These are phyloP conservation scores for Aegilops longissima DNA, from an alignment of 176 grass and related monocot genomes.

Conservation along the genomic window DNA sequence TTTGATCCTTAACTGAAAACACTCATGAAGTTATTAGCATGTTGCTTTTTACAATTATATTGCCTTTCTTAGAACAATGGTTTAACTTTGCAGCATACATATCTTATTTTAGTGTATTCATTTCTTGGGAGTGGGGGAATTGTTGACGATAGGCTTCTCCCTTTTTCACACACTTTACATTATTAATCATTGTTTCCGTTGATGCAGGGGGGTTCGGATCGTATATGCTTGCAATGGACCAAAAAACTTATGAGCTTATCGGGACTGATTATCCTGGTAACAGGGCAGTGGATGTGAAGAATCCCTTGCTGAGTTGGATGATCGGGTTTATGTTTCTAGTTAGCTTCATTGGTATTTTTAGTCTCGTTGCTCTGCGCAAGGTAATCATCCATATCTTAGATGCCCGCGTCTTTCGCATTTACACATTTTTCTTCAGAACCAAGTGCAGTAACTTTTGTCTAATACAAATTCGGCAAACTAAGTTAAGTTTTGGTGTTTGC, in stretches of 20 bases:
- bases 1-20: no score
- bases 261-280: constrained; percentile 86
- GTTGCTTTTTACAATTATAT: neutral
- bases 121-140: neutral
- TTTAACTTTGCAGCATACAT: neutral
- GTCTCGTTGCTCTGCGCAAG: constrained; percentile 76
- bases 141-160: neutral
- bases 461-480: neutral
- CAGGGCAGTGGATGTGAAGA: constrained; percentile 77
- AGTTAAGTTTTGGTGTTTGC: neutral
- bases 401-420: neutral
- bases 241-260: constrained; percentile 79
- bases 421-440: neutral
- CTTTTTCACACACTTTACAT: neutral
- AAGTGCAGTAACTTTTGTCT: neutral
- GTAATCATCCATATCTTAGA: constrained; percentile 21
- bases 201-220: constrained; percentile 70
- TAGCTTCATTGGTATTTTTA: constrained; percentile 84
- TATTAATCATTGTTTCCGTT: neutral
- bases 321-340: constrained; percentile 81
- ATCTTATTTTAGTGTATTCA: neutral
- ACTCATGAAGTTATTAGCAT: neutral
- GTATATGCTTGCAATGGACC: constrained; percentile 87
- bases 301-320: constrained; percentile 79
- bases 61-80: neutral